A percentile compares a stretch with the other conserved stretches of the same genome.
These are phyloP conservation scores for Tuber indicum DNA, from an alignment of 495 filamentous ascomycete genomes.

Conservation along the genomic window DNA sequence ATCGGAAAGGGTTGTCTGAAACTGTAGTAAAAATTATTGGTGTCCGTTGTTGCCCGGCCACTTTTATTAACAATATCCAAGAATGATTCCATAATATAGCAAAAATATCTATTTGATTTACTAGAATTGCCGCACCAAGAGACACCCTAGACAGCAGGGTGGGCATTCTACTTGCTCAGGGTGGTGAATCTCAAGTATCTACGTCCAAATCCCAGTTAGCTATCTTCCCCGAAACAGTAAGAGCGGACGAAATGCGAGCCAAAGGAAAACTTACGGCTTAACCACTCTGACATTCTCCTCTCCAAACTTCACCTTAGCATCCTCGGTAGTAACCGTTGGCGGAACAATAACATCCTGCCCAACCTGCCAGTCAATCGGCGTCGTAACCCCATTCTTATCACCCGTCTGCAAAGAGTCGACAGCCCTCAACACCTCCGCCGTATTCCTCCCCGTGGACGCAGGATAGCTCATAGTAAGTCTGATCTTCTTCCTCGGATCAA, in stretches of 20 bases:
- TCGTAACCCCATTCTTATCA: slow-evolving; percentile 58
- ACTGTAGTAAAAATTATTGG: no score
- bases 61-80: neutral
- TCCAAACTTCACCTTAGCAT: slow-evolving; percentile 62
- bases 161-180: slow-evolving; percentile 31
- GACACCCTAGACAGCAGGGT: neutral
- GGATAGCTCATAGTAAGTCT: slow-evolving; percentile 60
- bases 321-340: slow-evolving; percentile 55
- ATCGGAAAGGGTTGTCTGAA: no score
- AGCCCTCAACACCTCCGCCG: slow-evolving; percentile 59
- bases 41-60: no score
- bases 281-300: slow-evolving; percentile 53
- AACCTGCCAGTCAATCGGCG: slow-evolving; percentile 58
- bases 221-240: neutral
- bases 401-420: slow-evolving; percentile 60
- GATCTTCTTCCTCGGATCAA: slow-evolving; percentile 65
- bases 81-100: neutral
- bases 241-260: neutral
- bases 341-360: slow-evolving; percentile 66
- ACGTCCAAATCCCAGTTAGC: neutral
- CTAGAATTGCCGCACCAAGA: neutral
- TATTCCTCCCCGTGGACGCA: slow-evolving; percentile 59
- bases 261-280: slow-evolving; percentile 51
- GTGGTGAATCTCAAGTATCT: slow-evolving; percentile 44
- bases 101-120: neutral